Percentiles rank a stretch among this genome's conserved stretches.
These are phyloP conservation scores for Fusarium phyllophilum DNA, from an alignment of 2,329 filamentous ascomycete genomes.

Conservation along the genomic window DNA sequence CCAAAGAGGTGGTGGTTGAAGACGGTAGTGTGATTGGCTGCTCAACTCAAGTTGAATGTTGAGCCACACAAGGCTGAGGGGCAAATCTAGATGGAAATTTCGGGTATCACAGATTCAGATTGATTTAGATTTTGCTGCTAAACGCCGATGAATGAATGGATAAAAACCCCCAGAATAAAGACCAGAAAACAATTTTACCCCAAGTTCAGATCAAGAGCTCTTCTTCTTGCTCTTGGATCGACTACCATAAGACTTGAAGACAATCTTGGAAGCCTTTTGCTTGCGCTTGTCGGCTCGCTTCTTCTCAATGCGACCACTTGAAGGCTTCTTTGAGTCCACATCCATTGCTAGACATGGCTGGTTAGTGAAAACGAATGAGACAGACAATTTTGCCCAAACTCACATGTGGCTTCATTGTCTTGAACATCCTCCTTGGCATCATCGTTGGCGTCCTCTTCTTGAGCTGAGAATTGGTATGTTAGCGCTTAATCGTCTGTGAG, in stretches of 20 bases:
- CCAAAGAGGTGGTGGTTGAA: conserved; percentile 39
- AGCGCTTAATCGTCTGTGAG: not conserved
- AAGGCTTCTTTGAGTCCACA: conserved; percentile 61
- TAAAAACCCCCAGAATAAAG: conserved; percentile 22
- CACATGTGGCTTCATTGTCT: conserved; percentile 40
- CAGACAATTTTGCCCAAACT: conserved; percentile 15
- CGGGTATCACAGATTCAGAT: conserved; percentile 44
- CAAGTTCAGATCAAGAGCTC: conserved; percentile 24
- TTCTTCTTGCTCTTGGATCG: conserved; percentile 59
- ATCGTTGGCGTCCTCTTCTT: conserved; percentile 43
- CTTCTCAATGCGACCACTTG: conserved; percentile 55
- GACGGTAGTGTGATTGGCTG: not conserved
- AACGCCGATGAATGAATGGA: conserved; percentile 28
- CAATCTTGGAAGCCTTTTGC: conserved; percentile 65
- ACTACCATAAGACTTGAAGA: conserved; percentile 69
- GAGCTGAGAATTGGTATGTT: conserved; percentile 33
- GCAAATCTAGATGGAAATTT: conserved; percentile 22
- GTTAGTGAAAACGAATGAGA: conserved; percentile 21
- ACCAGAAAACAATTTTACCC: conserved; percentile 22
- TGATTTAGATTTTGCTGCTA: conserved; percentile 44
- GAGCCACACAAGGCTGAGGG: conserved; percentile 44
- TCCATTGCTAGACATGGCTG: conserved; percentile 61
- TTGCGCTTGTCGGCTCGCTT: conserved; percentile 68
- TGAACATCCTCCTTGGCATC: conserved; percentile 47
- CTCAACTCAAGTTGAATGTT: not conserved